A percentile compares a stretch with the other conserved stretches of the same genome.
phyloP scores from a whole-genome alignment of 2,329 filamentous ascomycete species.

The Magnaporthiopsis incrustans region DNA sequence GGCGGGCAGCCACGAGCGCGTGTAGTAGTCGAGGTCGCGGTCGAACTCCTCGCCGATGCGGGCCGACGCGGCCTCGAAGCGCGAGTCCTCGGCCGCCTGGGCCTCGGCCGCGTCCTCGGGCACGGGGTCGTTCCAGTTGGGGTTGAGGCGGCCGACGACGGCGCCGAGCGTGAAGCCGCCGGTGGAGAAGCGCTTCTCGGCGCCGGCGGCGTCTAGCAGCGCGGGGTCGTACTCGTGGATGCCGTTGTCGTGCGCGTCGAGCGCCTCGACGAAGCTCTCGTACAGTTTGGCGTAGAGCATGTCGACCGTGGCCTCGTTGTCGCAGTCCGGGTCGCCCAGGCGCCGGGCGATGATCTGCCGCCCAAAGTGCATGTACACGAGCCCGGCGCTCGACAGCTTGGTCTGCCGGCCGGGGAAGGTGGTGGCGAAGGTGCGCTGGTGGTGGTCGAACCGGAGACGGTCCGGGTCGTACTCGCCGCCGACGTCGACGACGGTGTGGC shows the following conservation, averaged over 20 bases:
- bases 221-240: conserved; percentile 73
- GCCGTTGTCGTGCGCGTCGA: conserved; percentile 97
- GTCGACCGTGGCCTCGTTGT: conserved; percentile 58
- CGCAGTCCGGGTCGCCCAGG: conserved; percentile 41
- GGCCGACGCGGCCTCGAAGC: conserved; percentile 67
- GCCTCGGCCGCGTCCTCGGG: conserved; percentile 46
- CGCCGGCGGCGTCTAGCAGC: conserved; percentile 57
- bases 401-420: conserved; percentile 78
- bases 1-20: conserved; percentile 77
- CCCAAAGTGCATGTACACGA: conserved; percentile 95
- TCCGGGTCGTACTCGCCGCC: conserved; percentile 82
- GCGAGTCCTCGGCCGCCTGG: conserved; percentile 70
- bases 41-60: conserved; percentile 84
- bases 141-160: conserved; percentile 72
- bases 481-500: conserved; percentile 97
- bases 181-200: conserved; percentile 77
- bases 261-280: conserved; percentile 85
- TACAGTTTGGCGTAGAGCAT: conserved; percentile 86
- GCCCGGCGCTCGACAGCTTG: conserved; percentile 86
- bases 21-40: conserved; percentile 69
- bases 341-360: conserved; percentile 68
- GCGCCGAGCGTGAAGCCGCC: conserved; percentile 79
- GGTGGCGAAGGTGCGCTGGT: conserved; percentile 83
- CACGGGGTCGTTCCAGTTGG: conserved; percentile 64
- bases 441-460: conserved; percentile 84